These are phyloP conservation scores for Tritrichomonas foetus DNA, from an alignment of 208 protist genomes.

Conservation along the genomic window DNA sequence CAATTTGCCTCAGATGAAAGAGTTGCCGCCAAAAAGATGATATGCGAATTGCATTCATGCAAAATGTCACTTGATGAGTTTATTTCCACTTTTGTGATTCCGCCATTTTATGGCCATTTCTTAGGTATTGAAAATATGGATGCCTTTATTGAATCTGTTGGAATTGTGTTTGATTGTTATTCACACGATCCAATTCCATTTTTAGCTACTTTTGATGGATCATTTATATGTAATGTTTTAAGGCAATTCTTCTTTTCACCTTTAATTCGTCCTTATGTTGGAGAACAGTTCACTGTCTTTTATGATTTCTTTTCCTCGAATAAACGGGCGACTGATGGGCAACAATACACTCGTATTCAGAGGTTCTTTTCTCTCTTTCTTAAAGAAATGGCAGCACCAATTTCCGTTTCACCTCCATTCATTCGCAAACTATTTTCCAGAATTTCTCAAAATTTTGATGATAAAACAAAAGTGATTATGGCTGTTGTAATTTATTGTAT, in stretches of 20 bases:
- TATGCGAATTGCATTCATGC: not conserved
- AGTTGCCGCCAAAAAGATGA: too few species aligned
- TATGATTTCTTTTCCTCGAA: not conserved
- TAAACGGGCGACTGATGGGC: not conserved
- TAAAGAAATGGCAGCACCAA: not conserved
- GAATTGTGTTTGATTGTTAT: not conserved
- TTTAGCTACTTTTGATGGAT: not conserved
- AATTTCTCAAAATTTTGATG: not conserved
- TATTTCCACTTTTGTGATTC: not conserved
- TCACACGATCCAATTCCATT: not conserved
- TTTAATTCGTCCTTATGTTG: not conserved
- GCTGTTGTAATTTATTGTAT: not conserved
- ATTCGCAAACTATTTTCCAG: not conserved
- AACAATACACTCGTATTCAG: not conserved
- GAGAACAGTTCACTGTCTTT: conserved; percentile 12
- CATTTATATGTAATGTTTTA: conserved; percentile 14
- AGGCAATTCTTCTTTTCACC: conserved; percentile 32
- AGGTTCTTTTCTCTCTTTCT: not conserved
- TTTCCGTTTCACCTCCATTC: not conserved
- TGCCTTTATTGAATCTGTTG: conserved; percentile 9
- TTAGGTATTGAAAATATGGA: not conserved
- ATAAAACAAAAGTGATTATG: not conserved
- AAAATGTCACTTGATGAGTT: not conserved
- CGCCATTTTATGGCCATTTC: not conserved
- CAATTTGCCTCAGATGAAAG: too few species aligned